Percentiles rank a stretch among this genome's conserved stretches.
phyloP scores from a whole-genome alignment of 2,329 filamentous ascomycete species.

The Aureobasidium sp. region DNA sequence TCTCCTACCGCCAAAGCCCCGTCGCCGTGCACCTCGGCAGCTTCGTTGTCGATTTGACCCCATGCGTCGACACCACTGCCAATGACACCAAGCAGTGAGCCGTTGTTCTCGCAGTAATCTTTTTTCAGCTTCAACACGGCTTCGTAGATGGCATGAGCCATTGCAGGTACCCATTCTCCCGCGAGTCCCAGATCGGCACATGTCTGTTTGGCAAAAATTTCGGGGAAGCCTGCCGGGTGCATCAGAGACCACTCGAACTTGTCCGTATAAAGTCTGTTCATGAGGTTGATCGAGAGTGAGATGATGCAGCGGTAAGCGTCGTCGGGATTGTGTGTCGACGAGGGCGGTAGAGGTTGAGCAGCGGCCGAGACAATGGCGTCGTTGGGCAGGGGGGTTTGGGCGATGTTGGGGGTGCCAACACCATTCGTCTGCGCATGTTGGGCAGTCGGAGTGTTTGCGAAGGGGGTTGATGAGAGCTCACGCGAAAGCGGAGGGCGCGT shows the following conservation, averaged over 20 bases:
- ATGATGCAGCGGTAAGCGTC: conserved; percentile 94
- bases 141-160: conserved; percentile 96
- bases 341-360: conserved; percentile 51
- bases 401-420: conserved; percentile 34
- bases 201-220: conserved; percentile 85
- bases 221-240: conserved; percentile 84
- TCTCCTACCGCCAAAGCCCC: conserved; percentile 40
- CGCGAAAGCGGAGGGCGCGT: conserved; percentile 40
- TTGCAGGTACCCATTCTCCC: conserved; percentile 88
- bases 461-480: conserved; percentile 43
- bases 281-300: conserved; percentile 81
- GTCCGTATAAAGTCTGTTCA: conserved; percentile 88
- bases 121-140: conserved; percentile 89
- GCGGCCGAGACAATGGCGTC: conserved; percentile 59
- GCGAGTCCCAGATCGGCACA: conserved; percentile 84
- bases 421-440: conserved; percentile 47
- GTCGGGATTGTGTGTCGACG: conserved; percentile 71
- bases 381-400: conserved; percentile 40
- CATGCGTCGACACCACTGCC: conserved; percentile 61
- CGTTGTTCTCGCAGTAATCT: conserved; percentile 84
- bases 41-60: conserved; percentile 80
- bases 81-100: conserved; percentile 55
- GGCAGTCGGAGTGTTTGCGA: conserved; percentile 25
- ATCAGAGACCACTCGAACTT: conserved; percentile 97
- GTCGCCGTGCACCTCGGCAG: conserved; percentile 53